These are phyloP conservation scores for Trapa bicornis DNA, from an alignment of 345 rosid genomes.

Conservation along the genomic window DNA sequence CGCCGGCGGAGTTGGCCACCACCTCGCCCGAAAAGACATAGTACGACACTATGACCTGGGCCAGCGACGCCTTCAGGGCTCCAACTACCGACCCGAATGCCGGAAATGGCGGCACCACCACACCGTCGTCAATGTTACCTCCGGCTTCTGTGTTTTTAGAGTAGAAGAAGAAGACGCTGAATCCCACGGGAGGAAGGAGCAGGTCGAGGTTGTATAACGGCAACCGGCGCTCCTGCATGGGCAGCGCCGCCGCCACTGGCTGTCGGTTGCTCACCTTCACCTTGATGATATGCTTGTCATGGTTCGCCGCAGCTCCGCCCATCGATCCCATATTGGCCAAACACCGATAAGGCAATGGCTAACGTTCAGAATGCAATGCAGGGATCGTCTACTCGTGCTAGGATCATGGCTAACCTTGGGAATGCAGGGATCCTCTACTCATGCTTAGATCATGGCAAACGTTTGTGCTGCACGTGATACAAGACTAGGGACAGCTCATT, in stretches of 20 bases:
- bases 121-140: neutral
- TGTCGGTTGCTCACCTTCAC: conserved; percentile 35
- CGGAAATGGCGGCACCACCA: neutral
- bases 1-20: conserved; percentile 42
- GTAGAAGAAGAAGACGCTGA: conserved; percentile 68
- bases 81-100: conserved; percentile 21
- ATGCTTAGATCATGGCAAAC: too few relatives aligned
- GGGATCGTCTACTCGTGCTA: too few relatives aligned
- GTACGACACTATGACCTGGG: conserved; percentile 51
- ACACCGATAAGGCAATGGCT: too few relatives aligned
- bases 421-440: too few relatives aligned
- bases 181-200: conserved; percentile 57
- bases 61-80: conserved; percentile 47
- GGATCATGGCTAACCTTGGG: too few relatives aligned
- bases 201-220: conserved; percentile 81
- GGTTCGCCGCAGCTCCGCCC: neutral
- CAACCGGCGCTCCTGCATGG: conserved; percentile 65
- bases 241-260: conserved; percentile 53
- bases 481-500: too few relatives aligned
- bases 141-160: conserved; percentile 5
- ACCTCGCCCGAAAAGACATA: conserved; percentile 67
- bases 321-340: neutral
- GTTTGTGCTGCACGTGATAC: too few relatives aligned
- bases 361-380: too few relatives aligned
- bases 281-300: neutral